Conservation (phyloP, 352 stramenopile species). For the Pythium aristosporum region DNA sequence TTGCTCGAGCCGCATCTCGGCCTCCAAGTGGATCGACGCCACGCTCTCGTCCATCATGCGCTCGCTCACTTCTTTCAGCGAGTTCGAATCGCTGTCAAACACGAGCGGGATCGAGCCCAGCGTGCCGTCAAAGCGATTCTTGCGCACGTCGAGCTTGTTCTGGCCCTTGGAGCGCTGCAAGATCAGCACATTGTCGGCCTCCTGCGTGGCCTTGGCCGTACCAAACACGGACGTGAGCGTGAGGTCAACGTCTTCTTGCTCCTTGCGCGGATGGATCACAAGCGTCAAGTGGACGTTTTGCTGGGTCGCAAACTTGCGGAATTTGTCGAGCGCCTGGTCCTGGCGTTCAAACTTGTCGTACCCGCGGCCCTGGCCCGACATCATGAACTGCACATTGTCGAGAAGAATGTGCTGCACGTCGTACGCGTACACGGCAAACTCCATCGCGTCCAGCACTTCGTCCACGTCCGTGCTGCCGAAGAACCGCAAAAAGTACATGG, state of each 20-base stretch:
- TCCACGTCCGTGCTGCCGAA: constrained; percentile 95
- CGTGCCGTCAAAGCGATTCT: constrained; percentile 94
- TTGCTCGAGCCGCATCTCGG: constrained; percentile 78
- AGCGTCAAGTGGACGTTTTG: constrained; percentile 98
- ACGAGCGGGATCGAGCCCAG: constrained; percentile 85
- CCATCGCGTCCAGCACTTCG: constrained; percentile 98
- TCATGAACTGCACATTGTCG: constrained; percentile 99
- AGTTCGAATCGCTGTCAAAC: constrained; percentile 78
- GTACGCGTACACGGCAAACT: constrained; percentile 97
- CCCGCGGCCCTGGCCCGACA: constrained; percentile 84
- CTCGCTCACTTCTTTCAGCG: constrained; percentile 62
- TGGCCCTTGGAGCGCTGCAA: constrained; percentile 89
- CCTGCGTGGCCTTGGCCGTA: constrained; percentile 98
- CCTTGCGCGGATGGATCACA: constrained; percentile 99
- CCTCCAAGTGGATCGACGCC: constrained; percentile 67
- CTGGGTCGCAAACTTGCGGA: constrained; percentile 95
- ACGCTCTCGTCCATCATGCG: constrained; percentile 70
- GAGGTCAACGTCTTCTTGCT: constrained; percentile 92
- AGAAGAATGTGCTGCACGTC: constrained; percentile 98
- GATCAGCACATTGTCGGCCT: constrained; percentile 99
- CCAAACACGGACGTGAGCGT: constrained; percentile 97
- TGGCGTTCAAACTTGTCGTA: constrained; percentile 90
- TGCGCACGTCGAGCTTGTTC: constrained; percentile 96
- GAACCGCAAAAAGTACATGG: constrained; percentile 98
- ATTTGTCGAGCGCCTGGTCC: constrained; percentile 96